A percentile compares a stretch with the other conserved stretches of the same genome.
These are phyloP conservation scores for Cladobotryum mycophilum DNA, from an alignment of 2,329 filamentous ascomycete species.

Conservation along the genomic window DNA sequence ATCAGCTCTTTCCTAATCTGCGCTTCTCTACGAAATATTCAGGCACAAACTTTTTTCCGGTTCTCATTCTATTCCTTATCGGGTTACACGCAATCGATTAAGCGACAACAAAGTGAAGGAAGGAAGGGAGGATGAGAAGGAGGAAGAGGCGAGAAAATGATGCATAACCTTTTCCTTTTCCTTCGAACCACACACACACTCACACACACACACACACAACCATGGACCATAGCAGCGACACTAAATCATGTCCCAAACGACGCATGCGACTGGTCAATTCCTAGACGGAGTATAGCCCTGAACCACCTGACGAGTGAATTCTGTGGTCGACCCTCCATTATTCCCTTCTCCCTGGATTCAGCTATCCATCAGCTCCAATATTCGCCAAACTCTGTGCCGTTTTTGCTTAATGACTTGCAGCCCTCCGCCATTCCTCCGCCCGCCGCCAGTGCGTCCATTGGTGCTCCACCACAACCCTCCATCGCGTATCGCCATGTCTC, in stretches of 20 bases:
- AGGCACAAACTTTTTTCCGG: slow-evolving; percentile 7
- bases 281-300: background rate
- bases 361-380: slow-evolving; percentile 2
- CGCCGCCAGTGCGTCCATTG: slow-evolving; percentile 1
- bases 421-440: background rate
- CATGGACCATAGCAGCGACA: background rate
- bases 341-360: background rate
- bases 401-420: slow-evolving; percentile 4
- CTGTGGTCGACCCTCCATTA: background rate
- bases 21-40: too few relatives aligned
- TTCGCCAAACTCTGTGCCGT: background rate
- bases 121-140: too few relatives aligned
- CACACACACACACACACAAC: too few relatives aligned
- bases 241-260: background rate
- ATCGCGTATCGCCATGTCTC: slow-evolving; percentile 7
- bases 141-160: too few relatives aligned
- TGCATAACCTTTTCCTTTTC: too few relatives aligned
- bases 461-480: slow-evolving; percentile 6
- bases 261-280: slow-evolving; percentile 7
- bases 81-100: background rate
- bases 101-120: background rate
- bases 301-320: background rate
- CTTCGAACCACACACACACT: too few relatives aligned
- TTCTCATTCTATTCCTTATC: background rate
- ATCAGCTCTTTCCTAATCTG: too few relatives aligned